These are phyloP conservation scores for Ophryocystis elektroscirrha DNA, from an alignment of 169 alveolate species.

Conservation along the genomic window DNA sequence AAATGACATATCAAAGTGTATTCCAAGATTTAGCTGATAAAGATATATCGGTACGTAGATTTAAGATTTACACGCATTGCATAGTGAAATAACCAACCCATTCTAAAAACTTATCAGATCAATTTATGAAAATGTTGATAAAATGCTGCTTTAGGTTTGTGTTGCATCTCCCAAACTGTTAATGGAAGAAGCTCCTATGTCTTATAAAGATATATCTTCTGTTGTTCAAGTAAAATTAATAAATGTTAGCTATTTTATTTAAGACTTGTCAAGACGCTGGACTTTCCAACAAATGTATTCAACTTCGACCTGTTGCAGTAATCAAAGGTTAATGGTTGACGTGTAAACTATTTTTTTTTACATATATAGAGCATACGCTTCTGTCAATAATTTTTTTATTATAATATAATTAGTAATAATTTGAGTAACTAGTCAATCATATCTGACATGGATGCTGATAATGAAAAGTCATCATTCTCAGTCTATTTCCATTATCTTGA, in stretches of 20 bases:
- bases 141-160: constrained; percentile 22
- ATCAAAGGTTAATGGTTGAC: constrained; percentile 41
- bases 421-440: too few species aligned
- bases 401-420: too few species aligned
- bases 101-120: neutral
- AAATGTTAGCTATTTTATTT: neutral
- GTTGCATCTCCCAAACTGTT: constrained; percentile 63
- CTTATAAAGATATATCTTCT: constrained; percentile 54
- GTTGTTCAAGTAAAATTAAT: constrained; percentile 31
- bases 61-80: neutral
- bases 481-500: too few species aligned
- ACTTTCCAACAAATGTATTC: constrained; percentile 47
- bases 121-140: neutral
- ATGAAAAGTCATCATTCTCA: too few species aligned
- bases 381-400: too few species aligned
- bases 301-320: constrained; percentile 56
- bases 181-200: constrained; percentile 66
- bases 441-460: too few species aligned
- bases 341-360: neutral
- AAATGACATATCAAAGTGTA: constrained; percentile 39
- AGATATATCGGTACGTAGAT: constrained; percentile 10
- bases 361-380: too few species aligned
- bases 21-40: constrained; percentile 30
- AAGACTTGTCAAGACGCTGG: constrained; percentile 59
- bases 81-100: neutral